Evolutionary conservation across 2,329 filamentous ascomycete genomes (phyloP).

Genomic region (Elsinoe necatrix): DNA sequence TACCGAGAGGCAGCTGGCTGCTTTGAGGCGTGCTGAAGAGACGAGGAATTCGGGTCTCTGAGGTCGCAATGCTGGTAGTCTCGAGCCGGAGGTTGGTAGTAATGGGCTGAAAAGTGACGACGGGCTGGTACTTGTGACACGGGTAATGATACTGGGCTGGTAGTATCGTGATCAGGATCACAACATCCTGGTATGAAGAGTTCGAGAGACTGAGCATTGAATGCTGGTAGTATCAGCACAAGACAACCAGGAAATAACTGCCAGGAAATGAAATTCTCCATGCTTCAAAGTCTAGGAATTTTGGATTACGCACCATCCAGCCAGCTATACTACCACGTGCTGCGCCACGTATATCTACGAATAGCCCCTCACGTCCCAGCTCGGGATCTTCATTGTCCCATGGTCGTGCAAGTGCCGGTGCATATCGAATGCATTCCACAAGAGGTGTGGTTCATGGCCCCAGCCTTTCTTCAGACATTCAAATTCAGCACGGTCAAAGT

Average conservation of each 20-base stretch:
- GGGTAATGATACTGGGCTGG: too few species aligned
- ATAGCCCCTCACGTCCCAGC: constrained; percentile 39
- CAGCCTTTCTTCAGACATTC: constrained; percentile 79
- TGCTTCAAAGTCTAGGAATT: neutral
- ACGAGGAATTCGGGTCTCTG: neutral
- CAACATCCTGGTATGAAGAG: too few species aligned
- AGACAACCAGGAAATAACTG: too few species aligned
- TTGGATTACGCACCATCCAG: neutral
- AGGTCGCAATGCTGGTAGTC: neutral
- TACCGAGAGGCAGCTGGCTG: neutral
- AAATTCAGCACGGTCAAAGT: constrained; percentile 77
- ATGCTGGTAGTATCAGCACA: too few species aligned
- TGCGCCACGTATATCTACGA: neutral
- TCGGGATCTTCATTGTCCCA: constrained; percentile 79
- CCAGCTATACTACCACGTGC: neutral
- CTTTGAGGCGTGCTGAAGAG: neutral
- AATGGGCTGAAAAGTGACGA: too few species aligned
- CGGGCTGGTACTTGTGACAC: too few species aligned
- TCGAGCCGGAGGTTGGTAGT: neutral
- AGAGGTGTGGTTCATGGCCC: constrained; percentile 82
- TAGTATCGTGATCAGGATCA: too few species aligned
- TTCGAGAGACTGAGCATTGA: too few species aligned
- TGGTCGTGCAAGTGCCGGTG: constrained; percentile 74
- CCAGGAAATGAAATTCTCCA: too few species aligned
- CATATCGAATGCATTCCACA: constrained; percentile 84